Evolutionary conservation across 495 filamentous ascomycete species (phyloP), one percentile per base, ranked within the genome.

Genomic region (Xylaria venustula): DNA sequence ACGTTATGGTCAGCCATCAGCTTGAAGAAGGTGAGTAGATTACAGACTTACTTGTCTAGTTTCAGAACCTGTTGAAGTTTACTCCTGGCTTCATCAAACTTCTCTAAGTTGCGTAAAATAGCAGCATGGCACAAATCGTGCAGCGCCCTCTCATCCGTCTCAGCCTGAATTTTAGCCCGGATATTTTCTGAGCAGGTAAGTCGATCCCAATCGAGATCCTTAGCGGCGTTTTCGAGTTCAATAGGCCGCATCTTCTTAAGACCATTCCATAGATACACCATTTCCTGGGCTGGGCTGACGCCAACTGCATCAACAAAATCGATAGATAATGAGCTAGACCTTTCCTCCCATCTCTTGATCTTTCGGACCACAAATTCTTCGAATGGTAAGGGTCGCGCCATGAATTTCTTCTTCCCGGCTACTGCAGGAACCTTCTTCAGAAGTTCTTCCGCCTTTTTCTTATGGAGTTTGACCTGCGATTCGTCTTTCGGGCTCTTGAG

Each of bases 211-310:
- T 82, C 77, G 6, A 97, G 72, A 11, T 79, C 77, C 7, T 69
- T 68, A 17, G 92, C 66, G 2, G 87, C 90, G 26, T 79, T 76
- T 46, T 90, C 81, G 15, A 96, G 76, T 60, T 90, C 83, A 2
- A 73, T 72, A 6, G 73, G 61, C 20, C 79, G 77, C 90, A 96
- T 94, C 41, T 91, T 85, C 73, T 90, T 95, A 42, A 78, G 77
- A 1, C 89, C 89, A 61, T 84, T 92, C 94, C 94, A 98, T 67
- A 98, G 86, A 71, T 93, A 96, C n/a, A 90, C 86, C 92, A 98
- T 97, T 76, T 98, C 94, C 67, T 92, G 86, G 2, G 90, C 72
- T 0, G 94, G 95, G 63, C 87, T 89, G 7, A 93, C 85, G 20
- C 92, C 92, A 26, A 96, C 79, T 1, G 88, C 92, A 64, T 98